phyloP scores from a whole-genome alignment of 108 stramenopile genomes.

The Poteriospumella lacustris region DNA sequence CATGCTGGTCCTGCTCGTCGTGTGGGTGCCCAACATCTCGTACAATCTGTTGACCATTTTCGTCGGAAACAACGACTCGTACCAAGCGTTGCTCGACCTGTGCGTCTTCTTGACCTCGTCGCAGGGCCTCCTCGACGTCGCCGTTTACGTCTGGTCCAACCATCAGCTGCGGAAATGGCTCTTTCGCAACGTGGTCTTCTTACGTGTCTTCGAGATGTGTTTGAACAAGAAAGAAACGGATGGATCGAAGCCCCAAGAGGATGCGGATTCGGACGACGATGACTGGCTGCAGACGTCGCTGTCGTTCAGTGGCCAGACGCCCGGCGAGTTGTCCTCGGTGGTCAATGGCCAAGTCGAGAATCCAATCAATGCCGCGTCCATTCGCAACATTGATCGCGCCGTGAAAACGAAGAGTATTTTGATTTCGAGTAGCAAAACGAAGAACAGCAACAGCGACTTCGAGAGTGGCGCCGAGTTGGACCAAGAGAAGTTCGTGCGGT shows the following conservation, averaged over 20 bases:
- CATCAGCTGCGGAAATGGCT: neutral
- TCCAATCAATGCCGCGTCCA: too few relatives aligned
- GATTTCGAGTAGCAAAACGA: neutral
- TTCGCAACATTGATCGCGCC: neutral
- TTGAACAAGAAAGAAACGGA: neutral
- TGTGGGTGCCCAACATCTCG: constrained; percentile 19
- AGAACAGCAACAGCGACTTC: neutral
- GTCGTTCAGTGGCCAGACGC: neutral
- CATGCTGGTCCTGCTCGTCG: constrained; percentile 1
- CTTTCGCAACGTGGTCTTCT: neutral
- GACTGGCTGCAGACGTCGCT: neutral
- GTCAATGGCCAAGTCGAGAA: too few relatives aligned
- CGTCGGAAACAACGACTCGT: neutral
- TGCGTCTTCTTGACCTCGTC: neutral
- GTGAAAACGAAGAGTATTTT: neutral
- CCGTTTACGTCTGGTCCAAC: neutral
- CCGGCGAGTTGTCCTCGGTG: too few relatives aligned
- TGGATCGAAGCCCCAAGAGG: neutral
- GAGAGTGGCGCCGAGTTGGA: neutral
- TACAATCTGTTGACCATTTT: neutral
- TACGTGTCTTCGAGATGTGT: neutral
- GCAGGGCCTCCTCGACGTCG: neutral
- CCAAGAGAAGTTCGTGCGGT: neutral
- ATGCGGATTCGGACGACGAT: neutral
- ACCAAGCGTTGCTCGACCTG: neutral